Base-by-base conservation (phyloP, 2,329 filamentous ascomycete species). In the Cladophialophora carrionii region DNA sequence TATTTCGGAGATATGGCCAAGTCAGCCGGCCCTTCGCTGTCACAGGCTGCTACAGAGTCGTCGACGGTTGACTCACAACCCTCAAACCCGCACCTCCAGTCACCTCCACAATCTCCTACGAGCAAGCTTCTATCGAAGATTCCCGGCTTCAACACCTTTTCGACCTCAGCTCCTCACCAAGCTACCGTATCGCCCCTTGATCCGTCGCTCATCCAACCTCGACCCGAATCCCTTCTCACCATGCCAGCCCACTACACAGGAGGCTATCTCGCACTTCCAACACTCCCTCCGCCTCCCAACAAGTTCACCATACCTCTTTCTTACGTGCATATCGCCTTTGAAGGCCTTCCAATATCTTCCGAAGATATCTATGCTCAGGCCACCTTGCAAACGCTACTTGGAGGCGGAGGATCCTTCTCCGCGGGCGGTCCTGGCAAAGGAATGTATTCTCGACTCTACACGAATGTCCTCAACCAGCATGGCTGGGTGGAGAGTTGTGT, bases 361-460 rank as follows among this genome's bases (percentile, higher is more conserved):
- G 88, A 91, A 12, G 94, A 98, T 76, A 97, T 99, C 73, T 99
- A 98, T 80, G 93, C 95, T 20, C 88, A 98, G 52, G 95, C 95
- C 6, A 96, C 94, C 0, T 84, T 99, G 1, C 96, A 98, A 78
- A 98, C 92, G 1, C 89, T 99, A 9, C 90, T 99, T 37, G 95
- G 95, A 64, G 95, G 95, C 55, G 95, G 95, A 56, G 95, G 95
- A 26, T 97, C 93, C 62, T 99, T 99, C 82, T 96, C 91, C 17
- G 95, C 95, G 61, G 95, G 95, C 72, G 95, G 95, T 0, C 95
- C 95, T 4, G 95, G 95, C 60, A 99, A 99, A 82, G 95, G 95
- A 77, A 99, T 99, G 95, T 98, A 98, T 83, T 96, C 91, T 43
- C 90, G 95, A 12, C 86, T 99, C 8, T 99, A 97, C 83, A 98